Evolutionary conservation across 2,329 filamentous ascomycete species (phyloP).

Genomic region (Clarireedia monteithiana): DNA sequence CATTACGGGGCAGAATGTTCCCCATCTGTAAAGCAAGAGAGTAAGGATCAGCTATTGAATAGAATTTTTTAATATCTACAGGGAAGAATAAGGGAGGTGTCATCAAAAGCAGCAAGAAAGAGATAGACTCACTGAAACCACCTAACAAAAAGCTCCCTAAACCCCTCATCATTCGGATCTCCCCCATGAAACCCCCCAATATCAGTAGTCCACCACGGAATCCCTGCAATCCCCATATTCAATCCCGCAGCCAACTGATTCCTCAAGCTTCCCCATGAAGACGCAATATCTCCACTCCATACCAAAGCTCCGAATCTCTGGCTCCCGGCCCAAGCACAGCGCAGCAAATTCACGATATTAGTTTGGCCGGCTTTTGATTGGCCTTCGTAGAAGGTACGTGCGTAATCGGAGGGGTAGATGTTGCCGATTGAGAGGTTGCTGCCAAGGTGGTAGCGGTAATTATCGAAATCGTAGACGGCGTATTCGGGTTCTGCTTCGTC

Average conservation of each 20-base stretch:
- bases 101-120: no score
- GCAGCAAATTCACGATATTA: constrained; percentile 51
- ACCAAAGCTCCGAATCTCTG: constrained; percentile 59
- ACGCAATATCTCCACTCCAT: constrained; percentile 61
- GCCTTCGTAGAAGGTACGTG: constrained; percentile 52
- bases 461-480: constrained; percentile 56
- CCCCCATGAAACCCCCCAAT: constrained; percentile 65
- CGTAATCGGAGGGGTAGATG: constrained; percentile 50
- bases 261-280: constrained; percentile 51
- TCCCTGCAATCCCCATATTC: constrained; percentile 56
- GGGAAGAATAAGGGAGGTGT: no score
- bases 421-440: constrained; percentile 50
- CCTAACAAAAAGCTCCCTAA: constrained; percentile 55
- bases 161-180: constrained; percentile 44
- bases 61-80: no score
- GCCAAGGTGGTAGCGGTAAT: constrained; percentile 52
- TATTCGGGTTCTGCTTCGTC: constrained; percentile 65
- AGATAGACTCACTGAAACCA: constrained; percentile 58
- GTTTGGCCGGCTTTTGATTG: constrained; percentile 43
- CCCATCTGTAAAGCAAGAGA: no score
- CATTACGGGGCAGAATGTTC: no score
- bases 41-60: no score
- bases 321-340: constrained; percentile 49
- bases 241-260: constrained; percentile 55
- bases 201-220: constrained; percentile 64